These are phyloP conservation scores for Ophidiomyces ophidiicola DNA, from an alignment of 2,329 filamentous ascomycete species.

Conservation along the genomic window DNA sequence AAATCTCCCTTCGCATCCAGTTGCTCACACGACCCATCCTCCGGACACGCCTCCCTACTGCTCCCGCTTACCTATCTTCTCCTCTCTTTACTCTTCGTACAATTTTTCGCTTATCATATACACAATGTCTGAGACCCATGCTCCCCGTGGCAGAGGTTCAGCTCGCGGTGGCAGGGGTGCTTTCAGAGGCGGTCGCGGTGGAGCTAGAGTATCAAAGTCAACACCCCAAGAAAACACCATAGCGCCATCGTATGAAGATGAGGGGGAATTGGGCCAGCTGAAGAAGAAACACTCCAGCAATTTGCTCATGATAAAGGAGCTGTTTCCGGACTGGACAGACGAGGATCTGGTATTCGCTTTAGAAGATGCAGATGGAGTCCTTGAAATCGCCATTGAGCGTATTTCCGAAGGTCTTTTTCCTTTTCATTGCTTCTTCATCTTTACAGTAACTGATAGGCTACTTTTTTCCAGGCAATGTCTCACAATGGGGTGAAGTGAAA, in stretches of 20 bases:
- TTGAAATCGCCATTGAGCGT: constrained; percentile 39
- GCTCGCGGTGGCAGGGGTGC: constrained; percentile 72
- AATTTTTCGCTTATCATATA: neutral
- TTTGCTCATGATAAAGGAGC: constrained; percentile 71
- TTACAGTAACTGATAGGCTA: constrained; percentile 7
- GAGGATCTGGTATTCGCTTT: constrained; percentile 88
- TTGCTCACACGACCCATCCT: constrained; percentile 8
- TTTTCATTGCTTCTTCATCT: neutral
- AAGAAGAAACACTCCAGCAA: constrained; percentile 79
- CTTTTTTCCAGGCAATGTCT: constrained; percentile 34
- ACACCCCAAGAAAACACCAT: constrained; percentile 54
- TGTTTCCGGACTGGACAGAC: constrained; percentile 92
- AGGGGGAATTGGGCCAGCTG: constrained; percentile 81
- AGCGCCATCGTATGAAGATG: constrained; percentile 56
- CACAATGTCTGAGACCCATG: constrained; percentile 87
- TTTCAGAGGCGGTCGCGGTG: constrained; percentile 57
- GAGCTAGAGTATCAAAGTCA: constrained; percentile 58
- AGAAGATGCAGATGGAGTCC: constrained; percentile 53
- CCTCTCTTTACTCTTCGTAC: constrained; percentile 19
- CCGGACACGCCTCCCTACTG: neutral
- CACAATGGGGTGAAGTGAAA: constrained; percentile 43
- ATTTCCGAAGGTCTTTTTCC: constrained; percentile 37
- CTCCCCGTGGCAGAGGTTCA: constrained; percentile 79
- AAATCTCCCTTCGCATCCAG: constrained; percentile 4
- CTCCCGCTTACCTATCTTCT: neutral